These are phyloP conservation scores for Combretum micranthum DNA, from an alignment of 345 rosid genomes.

Conservation along the genomic window DNA sequence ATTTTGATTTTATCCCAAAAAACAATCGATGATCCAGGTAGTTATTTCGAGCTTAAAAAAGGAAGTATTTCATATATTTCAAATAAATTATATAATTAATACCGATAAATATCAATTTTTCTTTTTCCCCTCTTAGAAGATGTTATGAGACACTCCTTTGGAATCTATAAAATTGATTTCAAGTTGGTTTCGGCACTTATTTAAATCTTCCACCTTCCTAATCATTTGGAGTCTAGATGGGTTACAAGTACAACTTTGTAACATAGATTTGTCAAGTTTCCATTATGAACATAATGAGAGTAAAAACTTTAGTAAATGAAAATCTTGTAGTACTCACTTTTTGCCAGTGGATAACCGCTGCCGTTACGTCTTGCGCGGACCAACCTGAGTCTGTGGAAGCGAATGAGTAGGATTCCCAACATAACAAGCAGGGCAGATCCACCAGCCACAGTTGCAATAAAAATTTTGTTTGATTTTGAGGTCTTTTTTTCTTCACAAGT, in stretches of 20 bases:
- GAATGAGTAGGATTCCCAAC: slow-evolving; percentile 7
- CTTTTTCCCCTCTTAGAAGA: too few species aligned
- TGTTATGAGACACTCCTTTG: too few species aligned
- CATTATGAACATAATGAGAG: background rate
- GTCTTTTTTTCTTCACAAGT: slow-evolving; percentile 16
- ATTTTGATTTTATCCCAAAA: too few species aligned
- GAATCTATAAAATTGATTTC: too few species aligned
- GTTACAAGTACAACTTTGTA: too few species aligned
- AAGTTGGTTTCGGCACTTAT: too few species aligned
- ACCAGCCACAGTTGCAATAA: slow-evolving; percentile 29
- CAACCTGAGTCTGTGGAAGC: slow-evolving; percentile 21
- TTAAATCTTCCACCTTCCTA: too few species aligned
- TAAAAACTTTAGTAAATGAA: background rate
- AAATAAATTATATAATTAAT: too few species aligned
- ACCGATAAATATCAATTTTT: too few species aligned
- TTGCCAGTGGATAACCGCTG: slow-evolving; percentile 22
- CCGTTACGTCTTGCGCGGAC: slow-evolving; percentile 13
- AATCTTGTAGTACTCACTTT: slow-evolving; percentile 32
- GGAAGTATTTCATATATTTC: background rate
- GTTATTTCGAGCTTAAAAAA: background rate
- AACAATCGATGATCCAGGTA: too few species aligned
- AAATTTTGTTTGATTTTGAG: slow-evolving; percentile 10
- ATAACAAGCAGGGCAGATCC: slow-evolving; percentile 20
- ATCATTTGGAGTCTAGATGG: too few species aligned
- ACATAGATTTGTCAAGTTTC: background rate